These are phyloP conservation scores for Elaeagnus macrophylla DNA, from an alignment of 306 rosid species.

Conservation along the genomic window DNA sequence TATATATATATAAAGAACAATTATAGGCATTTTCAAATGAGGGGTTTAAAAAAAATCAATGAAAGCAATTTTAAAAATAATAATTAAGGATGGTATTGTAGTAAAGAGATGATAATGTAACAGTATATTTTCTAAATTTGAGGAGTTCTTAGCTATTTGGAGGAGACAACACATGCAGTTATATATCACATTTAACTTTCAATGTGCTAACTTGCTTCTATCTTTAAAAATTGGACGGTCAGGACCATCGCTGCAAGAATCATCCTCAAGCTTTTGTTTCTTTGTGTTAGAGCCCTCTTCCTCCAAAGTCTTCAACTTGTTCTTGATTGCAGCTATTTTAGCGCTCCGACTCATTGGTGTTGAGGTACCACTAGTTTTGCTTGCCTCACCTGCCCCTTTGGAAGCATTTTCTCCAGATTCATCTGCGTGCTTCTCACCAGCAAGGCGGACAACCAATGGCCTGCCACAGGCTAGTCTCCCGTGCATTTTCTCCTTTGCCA, in stretches of 20 bases:
- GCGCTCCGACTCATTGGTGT: conserved; percentile 64
- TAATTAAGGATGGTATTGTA: no score
- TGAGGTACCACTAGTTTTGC: conserved; percentile 35
- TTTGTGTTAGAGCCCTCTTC: conserved; percentile 59
- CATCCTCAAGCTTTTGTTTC: conserved; percentile 58
- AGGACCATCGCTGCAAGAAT: conserved; percentile 20
- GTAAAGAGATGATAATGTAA: no score
- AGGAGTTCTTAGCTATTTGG: no score
- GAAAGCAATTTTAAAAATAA: no score
- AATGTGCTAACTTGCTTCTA: background rate
- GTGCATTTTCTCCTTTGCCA: conserved; percentile 98
- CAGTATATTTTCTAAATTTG: no score
- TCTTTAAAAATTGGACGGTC: conserved; percentile 8
- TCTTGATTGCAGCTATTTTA: conserved; percentile 90
- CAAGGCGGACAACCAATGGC: conserved; percentile 76
- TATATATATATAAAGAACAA: no score
- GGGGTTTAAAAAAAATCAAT: no score
- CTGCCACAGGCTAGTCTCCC: conserved; percentile 84
- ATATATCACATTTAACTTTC: background rate
- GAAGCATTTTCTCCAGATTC: conserved; percentile 36
- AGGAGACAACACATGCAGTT: no score
- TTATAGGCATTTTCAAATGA: no score
- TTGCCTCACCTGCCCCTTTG: conserved; percentile 32
- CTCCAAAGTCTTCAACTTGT: conserved; percentile 69
- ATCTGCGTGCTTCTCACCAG: conserved; percentile 41